A percentile compares a stretch with the other conserved stretches of the same genome.
Conservation (phyloP, 352 stramenopile genomes). For the Phytophthora constricta region DNA sequence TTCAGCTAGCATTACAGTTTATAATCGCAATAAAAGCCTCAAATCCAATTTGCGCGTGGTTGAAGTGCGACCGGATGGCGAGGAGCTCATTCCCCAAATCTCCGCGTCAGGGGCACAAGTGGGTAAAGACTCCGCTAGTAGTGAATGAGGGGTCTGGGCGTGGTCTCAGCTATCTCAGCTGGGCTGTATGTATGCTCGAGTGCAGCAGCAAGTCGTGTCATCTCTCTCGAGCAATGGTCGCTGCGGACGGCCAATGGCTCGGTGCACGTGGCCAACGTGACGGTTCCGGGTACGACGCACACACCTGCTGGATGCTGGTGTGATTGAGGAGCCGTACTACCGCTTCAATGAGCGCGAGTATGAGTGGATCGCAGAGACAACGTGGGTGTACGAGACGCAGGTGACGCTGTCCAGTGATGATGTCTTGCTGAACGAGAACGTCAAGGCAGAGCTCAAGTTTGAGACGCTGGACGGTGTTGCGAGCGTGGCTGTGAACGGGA, state of each 20-base stretch:
- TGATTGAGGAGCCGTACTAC: slow-evolving; percentile 72
- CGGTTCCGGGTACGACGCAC: slow-evolving; percentile 76
- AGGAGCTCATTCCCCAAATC: slow-evolving; percentile 6
- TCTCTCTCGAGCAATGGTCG: slow-evolving; percentile 55
- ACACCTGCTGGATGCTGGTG: slow-evolving; percentile 65
- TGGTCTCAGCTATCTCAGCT: slow-evolving; percentile 5
- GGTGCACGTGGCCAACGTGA: slow-evolving; percentile 51
- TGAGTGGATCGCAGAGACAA: slow-evolving; percentile 70
- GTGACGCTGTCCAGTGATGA: slow-evolving; percentile 34
- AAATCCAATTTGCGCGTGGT: not conserved
- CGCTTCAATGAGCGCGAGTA: slow-evolving; percentile 78
- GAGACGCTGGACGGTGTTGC: slow-evolving; percentile 78
- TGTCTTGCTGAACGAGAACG: not conserved
- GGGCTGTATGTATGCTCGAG: not conserved
- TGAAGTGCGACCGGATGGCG: slow-evolving; percentile 2
- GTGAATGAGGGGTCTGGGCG: not conserved
- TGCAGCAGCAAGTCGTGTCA: slow-evolving; percentile 9
- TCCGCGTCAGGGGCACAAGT: not conserved
- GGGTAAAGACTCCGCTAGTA: not conserved
- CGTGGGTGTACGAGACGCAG: slow-evolving; percentile 77
- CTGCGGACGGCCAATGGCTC: slow-evolving; percentile 69
- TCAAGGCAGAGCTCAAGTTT: slow-evolving; percentile 50
- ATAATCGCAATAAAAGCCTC: not conserved
- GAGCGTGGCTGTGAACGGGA: slow-evolving; percentile 68
- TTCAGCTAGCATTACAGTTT: slow-evolving; percentile 2